Percentiles rank a stretch among this genome's conserved stretches.
These are phyloP conservation scores for Glebionis coronaria DNA, from an alignment of 129 eudicot species.

Conservation along the genomic window DNA sequence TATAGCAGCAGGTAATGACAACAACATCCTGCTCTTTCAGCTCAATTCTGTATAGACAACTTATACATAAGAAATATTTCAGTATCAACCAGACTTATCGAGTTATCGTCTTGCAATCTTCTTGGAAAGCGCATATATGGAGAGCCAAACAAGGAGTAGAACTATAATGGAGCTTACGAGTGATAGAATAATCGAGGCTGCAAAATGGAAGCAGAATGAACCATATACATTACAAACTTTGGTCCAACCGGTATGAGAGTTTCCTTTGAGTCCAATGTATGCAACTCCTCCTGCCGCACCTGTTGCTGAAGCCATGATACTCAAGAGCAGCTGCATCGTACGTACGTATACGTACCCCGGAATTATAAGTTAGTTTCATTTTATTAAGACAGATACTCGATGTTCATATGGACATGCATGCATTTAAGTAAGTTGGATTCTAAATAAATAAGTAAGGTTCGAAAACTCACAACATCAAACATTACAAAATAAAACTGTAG, in stretches of 20 bases:
- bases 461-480: conserved; percentile 52
- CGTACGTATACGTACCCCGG: too few relatives aligned
- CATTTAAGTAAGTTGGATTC: too few relatives aligned
- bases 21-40: too few relatives aligned
- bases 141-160: conserved; percentile 50
- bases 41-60: too few relatives aligned
- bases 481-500: conserved; percentile 39
- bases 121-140: conserved; percentile 43
- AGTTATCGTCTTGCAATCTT: conserved; percentile 25
- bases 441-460: not conserved
- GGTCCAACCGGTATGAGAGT: conserved; percentile 49
- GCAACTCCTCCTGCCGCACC: conserved; percentile 72
- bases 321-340: conserved; percentile 61
- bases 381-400: too few relatives aligned
- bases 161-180: conserved; percentile 51
- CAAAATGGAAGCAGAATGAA: conserved; percentile 54
- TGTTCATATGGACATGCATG: too few relatives aligned
- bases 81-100: not conserved
- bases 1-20: too few relatives aligned
- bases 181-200: conserved; percentile 32
- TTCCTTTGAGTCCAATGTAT: conserved; percentile 74
- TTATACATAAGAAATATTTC: not conserved
- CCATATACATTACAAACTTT: conserved; percentile 52
- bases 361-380: not conserved
- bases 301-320: conserved; percentile 64